phyloP scores from a whole-genome alignment of 2,329 filamentous ascomycete species.

The Venturia effusa region DNA sequence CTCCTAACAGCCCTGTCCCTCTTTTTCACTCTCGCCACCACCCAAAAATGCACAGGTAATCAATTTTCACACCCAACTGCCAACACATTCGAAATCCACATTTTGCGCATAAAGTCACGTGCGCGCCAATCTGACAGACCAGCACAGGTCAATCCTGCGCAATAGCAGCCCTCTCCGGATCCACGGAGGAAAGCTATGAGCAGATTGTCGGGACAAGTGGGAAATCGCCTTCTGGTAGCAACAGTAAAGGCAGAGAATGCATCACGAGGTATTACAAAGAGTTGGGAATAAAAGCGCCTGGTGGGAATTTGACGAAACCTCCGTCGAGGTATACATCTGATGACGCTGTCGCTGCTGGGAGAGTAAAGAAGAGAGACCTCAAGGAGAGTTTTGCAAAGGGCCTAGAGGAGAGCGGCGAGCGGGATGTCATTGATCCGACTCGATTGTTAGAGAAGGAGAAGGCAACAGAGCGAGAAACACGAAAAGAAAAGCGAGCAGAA shows the following conservation, averaged over 20 bases:
- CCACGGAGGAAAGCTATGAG: background rate
- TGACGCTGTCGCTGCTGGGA: no score
- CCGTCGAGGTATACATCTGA: no score
- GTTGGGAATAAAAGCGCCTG: background rate
- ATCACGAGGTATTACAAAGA: slow-evolving; percentile 4
- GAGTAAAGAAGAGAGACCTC: background rate
- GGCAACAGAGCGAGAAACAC: background rate
- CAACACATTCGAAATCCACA: background rate
- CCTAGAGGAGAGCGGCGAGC: background rate
- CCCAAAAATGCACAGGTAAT: background rate
- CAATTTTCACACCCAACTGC: background rate
- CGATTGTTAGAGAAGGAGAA: no score
- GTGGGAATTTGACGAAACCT: background rate
- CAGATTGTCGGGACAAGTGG: background rate
- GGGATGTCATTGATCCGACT: background rate
- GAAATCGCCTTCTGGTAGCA: background rate
- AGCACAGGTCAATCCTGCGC: background rate
- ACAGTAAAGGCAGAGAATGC: background rate
- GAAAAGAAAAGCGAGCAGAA: background rate
- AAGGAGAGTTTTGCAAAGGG: background rate
- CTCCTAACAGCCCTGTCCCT: background rate
- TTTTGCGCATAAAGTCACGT: background rate
- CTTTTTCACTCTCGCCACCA: background rate
- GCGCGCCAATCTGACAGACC: background rate
- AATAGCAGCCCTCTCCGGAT: background rate